Evolutionary conservation across 805 yeast genomes (phyloP), one percentile per base, ranked within the genome.

Genomic region (Komagataella mondaviorum): DNA sequence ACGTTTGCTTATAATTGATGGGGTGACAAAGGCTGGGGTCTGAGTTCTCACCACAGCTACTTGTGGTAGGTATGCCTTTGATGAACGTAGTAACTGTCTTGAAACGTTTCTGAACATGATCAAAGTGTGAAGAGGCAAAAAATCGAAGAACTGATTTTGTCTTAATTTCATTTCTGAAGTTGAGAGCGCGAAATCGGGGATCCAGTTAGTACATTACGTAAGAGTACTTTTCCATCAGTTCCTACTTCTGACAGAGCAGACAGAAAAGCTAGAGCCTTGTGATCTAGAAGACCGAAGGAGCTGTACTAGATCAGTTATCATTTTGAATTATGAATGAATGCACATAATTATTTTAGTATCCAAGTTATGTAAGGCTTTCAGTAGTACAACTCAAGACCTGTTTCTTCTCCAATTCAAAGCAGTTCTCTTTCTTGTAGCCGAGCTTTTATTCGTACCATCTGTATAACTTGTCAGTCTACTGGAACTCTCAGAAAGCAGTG

Each of bases 1-100:
- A 24, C 55, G 55, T 8, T 30, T 30, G 39, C 39, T 30, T 47
- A 55, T 48, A 16, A 48, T 49, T 12, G 53, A 44, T 47, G 48
- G 55, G 18, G 49, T 49, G 44, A 54, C 36, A 24, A 20, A 49
- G 24, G 51, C 47, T 22, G 49, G 49, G 23, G 49, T 44, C 24
- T 20, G 23, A 36, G 49, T 44, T 30, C 45, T 48, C n/a, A 20
- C 46, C 20, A 45, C 46, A 10, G 46, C 46, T 30, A 30, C n/a
- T 30, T 30, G 39, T 30, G 39, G 39, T 14, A 30, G 5, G n/a
- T 30, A 30, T 14, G 14, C 39, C 39, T 30, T 30, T 12, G 39
- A 30, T 6, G 39, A 30, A 30, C n/a, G 39, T 30, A 36, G 20
- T 24, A 47, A 22, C 20, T 23, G 36, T 22, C 49, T 23, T 36